Evolutionary conservation across 331 rosid species (phyloP).

Genomic region (Erythrophleum ivorense): DNA sequence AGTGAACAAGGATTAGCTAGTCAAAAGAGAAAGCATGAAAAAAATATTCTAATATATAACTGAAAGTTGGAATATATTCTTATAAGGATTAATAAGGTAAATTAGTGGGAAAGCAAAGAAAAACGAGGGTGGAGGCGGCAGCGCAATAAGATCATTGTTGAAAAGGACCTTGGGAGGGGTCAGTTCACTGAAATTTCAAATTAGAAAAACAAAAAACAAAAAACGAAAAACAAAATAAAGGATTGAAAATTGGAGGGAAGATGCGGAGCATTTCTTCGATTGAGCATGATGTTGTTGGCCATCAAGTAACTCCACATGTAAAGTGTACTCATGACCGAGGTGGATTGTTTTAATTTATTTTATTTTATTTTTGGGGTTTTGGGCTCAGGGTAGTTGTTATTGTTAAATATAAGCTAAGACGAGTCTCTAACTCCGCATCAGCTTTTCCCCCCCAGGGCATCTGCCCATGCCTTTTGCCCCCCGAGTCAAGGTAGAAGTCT

Average conservation of each 20-base stretch:
- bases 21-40: neutral
- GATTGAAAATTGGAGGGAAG: constrained; percentile 44
- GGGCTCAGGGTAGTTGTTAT: neutral
- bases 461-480: constrained; percentile 32
- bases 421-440: constrained; percentile 27
- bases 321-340: constrained; percentile 57
- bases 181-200: constrained; percentile 25
- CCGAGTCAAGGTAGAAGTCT: neutral
- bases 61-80: constrained; percentile 1
- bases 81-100: constrained; percentile 1
- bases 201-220: neutral
- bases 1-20: constrained; percentile 39
- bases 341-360: constrained; percentile 30
- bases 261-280: constrained; percentile 66
- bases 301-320: constrained; percentile 60
- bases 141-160: constrained; percentile 53
- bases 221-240: constrained; percentile 19
- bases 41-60: constrained; percentile 8
- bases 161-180: constrained; percentile 47
- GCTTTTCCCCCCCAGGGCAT: neutral
- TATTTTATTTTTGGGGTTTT: neutral
- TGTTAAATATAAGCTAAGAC: constrained; percentile 35
- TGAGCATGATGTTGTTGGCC: constrained; percentile 88
- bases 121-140: constrained; percentile 41
- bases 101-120: constrained; percentile 32